Evolutionary conservation across 345 rosid species (phyloP), one percentile per base, ranked within the genome.

Genomic region (Hibiscus mutabilis): DNA sequence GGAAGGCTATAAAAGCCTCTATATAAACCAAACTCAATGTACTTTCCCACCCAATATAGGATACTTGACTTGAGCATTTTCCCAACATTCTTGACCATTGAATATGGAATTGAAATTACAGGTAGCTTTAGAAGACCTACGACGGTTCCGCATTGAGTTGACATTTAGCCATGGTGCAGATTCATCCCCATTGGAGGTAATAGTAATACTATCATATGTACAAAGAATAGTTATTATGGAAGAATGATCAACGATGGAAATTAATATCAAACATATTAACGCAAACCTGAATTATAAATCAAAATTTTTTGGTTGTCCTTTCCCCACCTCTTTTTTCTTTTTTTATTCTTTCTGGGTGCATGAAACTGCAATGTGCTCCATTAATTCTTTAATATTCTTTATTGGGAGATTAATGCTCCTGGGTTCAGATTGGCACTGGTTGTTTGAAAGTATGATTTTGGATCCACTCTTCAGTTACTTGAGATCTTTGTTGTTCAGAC

Each of bases 141-240:
- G 83, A 82, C 84, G 97, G 79, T 96, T 85, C 80, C 91, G 98
- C 18, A 76, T 90, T 22, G 99, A 96, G 76, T 82, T 96, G 82
- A 91, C 98, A 51, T 87, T 86, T 82, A 96, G 98, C 76, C 98
- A 96, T 37, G 97, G 99, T 56, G 99, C 99, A 70, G 99, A 96
- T 82, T 84, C 93, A 60, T 88, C 98, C 66, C 97, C 97, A 5
- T 75, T 96, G 75, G 92, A 92, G 98, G 98, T 92, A 87, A 71
- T 44, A 55, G 14, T 55, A 19, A 55, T 11, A n/a, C 21, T 16
- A n/a, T 56, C 22, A 6, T n/a, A 62, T 62, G 47, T 62, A 18
- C 25, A 33, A 37, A 57, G 56, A 18, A 16, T 15, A 58, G 0
- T 53, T 33, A 56, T 58, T 5, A n/a, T 21, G 22, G 22, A 58